Percentiles rank a stretch among this genome's conserved stretches.
Conservation (phyloP, 2,329 filamentous ascomycete genomes). For the Colletotrichum neosansevieriae region DNA sequence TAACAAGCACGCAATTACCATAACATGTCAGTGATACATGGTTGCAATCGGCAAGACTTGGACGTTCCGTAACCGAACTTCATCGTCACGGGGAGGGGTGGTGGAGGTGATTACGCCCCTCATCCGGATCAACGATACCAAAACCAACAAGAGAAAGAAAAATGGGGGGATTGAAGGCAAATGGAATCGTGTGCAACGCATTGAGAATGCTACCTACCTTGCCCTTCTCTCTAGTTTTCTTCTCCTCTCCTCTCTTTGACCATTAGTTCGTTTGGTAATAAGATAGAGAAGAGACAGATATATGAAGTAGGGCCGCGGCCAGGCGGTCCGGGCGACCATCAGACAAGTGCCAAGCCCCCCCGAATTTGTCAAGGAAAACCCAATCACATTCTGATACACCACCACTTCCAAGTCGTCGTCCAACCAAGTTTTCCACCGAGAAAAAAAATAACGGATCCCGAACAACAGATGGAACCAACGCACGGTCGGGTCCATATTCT, state of each 20-base stretch:
- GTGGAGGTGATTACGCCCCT: too few species aligned
- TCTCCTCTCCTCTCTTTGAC: too few species aligned
- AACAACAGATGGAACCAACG: too few species aligned
- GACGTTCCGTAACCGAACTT: too few species aligned
- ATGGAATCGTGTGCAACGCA: not conserved
- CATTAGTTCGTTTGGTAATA: not conserved
- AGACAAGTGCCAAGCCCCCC: slow-evolving; percentile 25
- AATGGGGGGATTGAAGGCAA: not conserved
- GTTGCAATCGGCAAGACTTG: not conserved
- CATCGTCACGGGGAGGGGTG: too few species aligned
- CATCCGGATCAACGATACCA: too few species aligned
- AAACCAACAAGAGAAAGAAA: too few species aligned
- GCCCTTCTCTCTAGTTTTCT: not conserved
- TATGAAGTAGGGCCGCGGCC: too few species aligned
- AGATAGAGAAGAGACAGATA: too few species aligned
- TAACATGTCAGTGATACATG: not conserved
- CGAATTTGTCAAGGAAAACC: slow-evolving; percentile 24
- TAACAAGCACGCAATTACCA: not conserved
- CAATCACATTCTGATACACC: slow-evolving; percentile 23
- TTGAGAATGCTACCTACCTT: not conserved
- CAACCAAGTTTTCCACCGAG: not conserved
- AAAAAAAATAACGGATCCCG: too few species aligned
- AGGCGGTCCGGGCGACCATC: not conserved
- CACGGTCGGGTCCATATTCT: too few species aligned
- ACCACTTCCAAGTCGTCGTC: not conserved